These are phyloP conservation scores for Dysphania ambrosioides DNA, from an alignment of 148 eudicot genomes.

Conservation along the genomic window DNA sequence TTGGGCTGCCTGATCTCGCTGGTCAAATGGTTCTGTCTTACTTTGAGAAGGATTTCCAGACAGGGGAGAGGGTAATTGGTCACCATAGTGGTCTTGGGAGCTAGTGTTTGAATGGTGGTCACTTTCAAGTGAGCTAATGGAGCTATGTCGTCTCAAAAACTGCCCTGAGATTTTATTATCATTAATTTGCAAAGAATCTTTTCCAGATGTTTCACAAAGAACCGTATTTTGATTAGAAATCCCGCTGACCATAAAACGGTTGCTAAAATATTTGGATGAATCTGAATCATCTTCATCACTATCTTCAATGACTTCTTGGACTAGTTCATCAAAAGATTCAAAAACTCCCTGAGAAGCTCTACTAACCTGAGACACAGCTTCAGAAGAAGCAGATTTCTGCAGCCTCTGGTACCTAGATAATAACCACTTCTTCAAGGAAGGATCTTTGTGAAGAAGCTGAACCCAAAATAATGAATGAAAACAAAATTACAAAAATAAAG, in stretches of 20 bases:
- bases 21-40: slow-evolving; percentile 44
- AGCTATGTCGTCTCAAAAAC: slow-evolving; percentile 43
- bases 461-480: not conserved
- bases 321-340: slow-evolving; percentile 50
- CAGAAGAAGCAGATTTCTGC: slow-evolving; percentile 51
- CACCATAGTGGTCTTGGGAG: slow-evolving; percentile 45
- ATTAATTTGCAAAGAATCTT: slow-evolving; percentile 34
- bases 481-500: not conserved
- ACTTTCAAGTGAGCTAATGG: slow-evolving; percentile 39
- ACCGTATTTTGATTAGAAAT: slow-evolving; percentile 34
- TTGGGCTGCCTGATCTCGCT: slow-evolving; percentile 35
- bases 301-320: slow-evolving; percentile 37
- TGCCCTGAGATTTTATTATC: slow-evolving; percentile 43
- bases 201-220: slow-evolving; percentile 43
- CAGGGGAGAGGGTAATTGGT: slow-evolving; percentile 51
- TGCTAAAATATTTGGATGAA: slow-evolving; percentile 40
- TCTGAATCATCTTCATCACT: slow-evolving; percentile 44
- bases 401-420: slow-evolving; percentile 61
- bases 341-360: slow-evolving; percentile 53
- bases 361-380: slow-evolving; percentile 50
- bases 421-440: slow-evolving; percentile 62
- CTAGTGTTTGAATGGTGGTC: slow-evolving; percentile 40
- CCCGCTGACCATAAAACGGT: slow-evolving; percentile 41
- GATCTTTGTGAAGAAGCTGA: slow-evolving; percentile 64
- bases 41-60: slow-evolving; percentile 47